Base-by-base conservation (phyloP, 164 flowering plant species). In the Stephania japonica region DNA sequence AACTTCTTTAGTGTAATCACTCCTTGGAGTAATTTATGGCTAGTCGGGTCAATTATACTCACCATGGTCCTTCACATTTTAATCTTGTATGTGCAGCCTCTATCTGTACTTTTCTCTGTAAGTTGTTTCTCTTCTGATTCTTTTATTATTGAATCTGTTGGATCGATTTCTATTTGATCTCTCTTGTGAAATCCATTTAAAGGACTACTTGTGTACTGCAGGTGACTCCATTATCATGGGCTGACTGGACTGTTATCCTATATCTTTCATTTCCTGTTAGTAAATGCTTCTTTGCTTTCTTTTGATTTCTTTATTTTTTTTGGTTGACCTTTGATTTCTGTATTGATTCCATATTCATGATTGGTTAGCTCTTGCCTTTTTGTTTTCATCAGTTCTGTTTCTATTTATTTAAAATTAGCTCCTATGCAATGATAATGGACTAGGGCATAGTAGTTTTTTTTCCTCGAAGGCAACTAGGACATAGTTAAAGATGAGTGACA, bases 11-110 rank as follows among this genome's bases (percentile, higher is more conserved):
- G 99, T 68, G 89, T 85, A 70, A 87, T 95, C 64, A 90, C 90
- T 77, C 98, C 98, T 7, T 91, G 99, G 99, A 93, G 98, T 84
- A 95, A 95, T 73, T 79, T 90, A 76, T 95, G 99, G 99, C 97
- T 95, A 71, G 92, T 93, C 76, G 94, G 76, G 73, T 93, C 99
- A 19, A 93, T 95, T 67, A 74, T 88, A 71, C 79, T 95, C 73
- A 95, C 99, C 21, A 91, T 95, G 97, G 65, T 93, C 50, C 91
- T 95, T 79, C 99, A 95, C 83, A 47, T 85, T 49, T 90, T 95
- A 14, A 93, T 95, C 72, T 82, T 95, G 67, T 95, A 93, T 81
- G 89, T 95, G 76, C 83, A 77, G 64, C 98, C 99, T 23, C 82
- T 95, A 2, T 88, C 99, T 8, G 50, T 86, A 75, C 92, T 95